Percentiles rank a stretch among this genome's conserved stretches.
phyloP scores from a whole-genome alignment of 768 basidiomycete genomes.

The Tylopilus felleus region DNA sequence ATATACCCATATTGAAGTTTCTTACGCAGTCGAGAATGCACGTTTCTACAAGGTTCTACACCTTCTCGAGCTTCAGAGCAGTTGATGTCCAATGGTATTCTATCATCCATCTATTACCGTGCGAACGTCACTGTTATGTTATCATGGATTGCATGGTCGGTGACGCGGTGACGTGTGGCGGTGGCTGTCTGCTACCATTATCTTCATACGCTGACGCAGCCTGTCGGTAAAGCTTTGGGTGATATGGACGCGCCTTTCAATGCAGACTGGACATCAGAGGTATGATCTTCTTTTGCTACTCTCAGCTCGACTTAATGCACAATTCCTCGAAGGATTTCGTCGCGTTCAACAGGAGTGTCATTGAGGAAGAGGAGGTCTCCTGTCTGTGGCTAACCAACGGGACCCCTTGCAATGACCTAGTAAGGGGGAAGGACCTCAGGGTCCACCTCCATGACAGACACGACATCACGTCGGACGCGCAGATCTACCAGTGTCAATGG shows the following conservation, averaged over 20 bases:
- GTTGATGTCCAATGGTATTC: background rate
- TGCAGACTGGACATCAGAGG: background rate
- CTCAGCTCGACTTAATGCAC: background rate
- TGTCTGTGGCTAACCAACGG: slow-evolving; percentile 8
- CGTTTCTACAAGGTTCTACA: background rate
- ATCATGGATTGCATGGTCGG: background rate
- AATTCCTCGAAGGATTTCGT: slow-evolving; percentile 1
- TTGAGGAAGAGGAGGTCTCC: background rate
- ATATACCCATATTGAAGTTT: too few species aligned
- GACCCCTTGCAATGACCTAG: background rate
- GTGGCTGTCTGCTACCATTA: background rate
- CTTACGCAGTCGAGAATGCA: background rate
- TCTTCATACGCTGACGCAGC: too few species aligned
- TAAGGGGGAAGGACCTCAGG: slow-evolving; percentile 1
- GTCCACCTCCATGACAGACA: slow-evolving; percentile 5
- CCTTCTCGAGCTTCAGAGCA: too few species aligned
- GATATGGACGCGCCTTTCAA: background rate
- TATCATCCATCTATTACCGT: background rate
- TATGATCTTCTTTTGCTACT: background rate
- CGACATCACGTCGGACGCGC: background rate
- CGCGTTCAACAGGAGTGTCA: background rate
- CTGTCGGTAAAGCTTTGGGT: background rate
- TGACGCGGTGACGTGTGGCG: too few species aligned
- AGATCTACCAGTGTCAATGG: slow-evolving; percentile 11
- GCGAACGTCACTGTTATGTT: background rate